Evolutionary conservation across 2,329 filamentous ascomycete genomes (phyloP).

Genomic region (Aspergillus sclerotialis): DNA sequence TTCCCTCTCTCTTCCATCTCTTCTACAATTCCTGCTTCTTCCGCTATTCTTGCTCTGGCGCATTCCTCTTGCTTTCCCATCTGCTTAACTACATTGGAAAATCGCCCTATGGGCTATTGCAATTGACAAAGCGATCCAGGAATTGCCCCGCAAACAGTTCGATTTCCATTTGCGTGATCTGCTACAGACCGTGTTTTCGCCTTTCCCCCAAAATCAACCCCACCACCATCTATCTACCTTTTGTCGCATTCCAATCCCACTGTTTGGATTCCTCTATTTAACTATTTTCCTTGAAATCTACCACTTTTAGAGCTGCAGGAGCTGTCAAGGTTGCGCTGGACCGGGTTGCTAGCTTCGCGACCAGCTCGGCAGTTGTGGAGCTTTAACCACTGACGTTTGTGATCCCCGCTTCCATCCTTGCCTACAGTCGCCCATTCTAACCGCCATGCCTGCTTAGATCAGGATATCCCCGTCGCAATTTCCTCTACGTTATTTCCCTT

Average conservation of each 20-base stretch:
- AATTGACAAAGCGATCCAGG: too few relatives aligned
- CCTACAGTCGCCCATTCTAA: not conserved
- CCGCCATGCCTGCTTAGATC: not conserved
- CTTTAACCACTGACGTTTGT: conserved; percentile 24
- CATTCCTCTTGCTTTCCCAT: too few relatives aligned
- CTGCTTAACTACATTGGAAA: too few relatives aligned
- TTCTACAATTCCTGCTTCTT: too few relatives aligned
- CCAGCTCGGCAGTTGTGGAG: conserved; percentile 19
- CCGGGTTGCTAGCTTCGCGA: not conserved
- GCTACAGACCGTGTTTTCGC: not conserved
- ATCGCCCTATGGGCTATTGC: too few relatives aligned
- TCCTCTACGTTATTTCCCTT: not conserved
- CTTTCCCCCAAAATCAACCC: not conserved
- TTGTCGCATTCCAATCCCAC: not conserved
- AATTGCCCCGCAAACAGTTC: too few relatives aligned
- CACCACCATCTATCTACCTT: not conserved
- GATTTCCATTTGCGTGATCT: not conserved
- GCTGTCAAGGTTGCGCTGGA: too few relatives aligned
- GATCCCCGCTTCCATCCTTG: conserved; percentile 23
- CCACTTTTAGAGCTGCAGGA: not conserved
- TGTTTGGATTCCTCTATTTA: not conserved
- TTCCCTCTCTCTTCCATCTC: too few relatives aligned
- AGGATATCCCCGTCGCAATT: not conserved
- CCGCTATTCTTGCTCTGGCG: too few relatives aligned
- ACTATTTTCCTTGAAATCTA: too few relatives aligned